Base-by-base conservation (phyloP, 371 early-diverging fungal genomes). In the Lichtheimia ornata region DNA sequence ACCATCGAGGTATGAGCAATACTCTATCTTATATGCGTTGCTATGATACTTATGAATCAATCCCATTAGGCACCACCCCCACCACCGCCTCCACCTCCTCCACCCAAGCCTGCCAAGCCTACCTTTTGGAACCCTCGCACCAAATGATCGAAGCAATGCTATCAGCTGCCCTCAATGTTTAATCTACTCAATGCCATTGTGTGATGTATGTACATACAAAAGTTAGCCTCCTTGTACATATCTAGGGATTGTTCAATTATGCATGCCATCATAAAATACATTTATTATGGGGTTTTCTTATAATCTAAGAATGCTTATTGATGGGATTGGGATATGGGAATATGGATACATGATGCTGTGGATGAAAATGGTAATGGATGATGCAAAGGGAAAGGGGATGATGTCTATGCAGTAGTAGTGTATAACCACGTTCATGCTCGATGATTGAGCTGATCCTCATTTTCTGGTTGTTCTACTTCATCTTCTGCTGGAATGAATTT, bases 401-500 rank as follows among this genome's bases (percentile, higher is more conserved):
- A 9, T 7, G 17, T 27, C 15, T 27, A 28, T 25, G 14, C 7
- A 51, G 14, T 13, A 51, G 13, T 14, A 13, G 13, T 51, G 27
- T 4, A 22, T 22, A 1, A 22, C 9, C 0, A 51, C 4, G 17
- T 35, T 40, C 28, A 54, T 22, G 54, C 54, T 40, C 54, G 54
- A 41, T 41, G 54, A 22, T 54, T 30, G n/a, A 54, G 20, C 2
- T 54, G 41, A 5, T 54, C 41, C 40, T 54, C 54, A 14, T 54
- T 41, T 41, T 54, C 54, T 52, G 52, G 52, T 30, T 47, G 58
- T 30, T 49, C 30, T 5, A 58, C 35, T 25, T 59, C 45, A 20
- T 59, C 59, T 52, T 53, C 53, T 11, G 35, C 18, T 22, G 24
- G 60, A 12, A 50, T n/a, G 30, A 54, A 54, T 24, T 61, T 61